Percentiles rank a stretch among this genome's conserved stretches.
These are phyloP conservation scores for Colletotrichum sp. DNA, from an alignment of 2,329 filamentous ascomycete species.

Conservation along the genomic window DNA sequence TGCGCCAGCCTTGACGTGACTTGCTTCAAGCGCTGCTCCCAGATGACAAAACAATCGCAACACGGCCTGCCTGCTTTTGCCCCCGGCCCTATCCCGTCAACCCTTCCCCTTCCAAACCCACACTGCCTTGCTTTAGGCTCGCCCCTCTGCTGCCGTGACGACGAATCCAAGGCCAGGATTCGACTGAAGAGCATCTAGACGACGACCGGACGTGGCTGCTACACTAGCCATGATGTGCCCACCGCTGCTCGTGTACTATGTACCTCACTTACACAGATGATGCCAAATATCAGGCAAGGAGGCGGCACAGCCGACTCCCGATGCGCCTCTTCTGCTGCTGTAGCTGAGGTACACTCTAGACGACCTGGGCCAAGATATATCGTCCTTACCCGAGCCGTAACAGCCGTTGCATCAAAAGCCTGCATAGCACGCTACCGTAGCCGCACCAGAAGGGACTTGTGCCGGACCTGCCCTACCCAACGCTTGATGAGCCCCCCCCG, in stretches of 20 bases:
- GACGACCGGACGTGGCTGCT: not conserved
- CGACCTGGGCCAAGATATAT: not conserved
- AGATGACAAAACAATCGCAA: not conserved
- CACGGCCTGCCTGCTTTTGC: not conserved
- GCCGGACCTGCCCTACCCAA: not conserved
- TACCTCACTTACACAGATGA: not conserved
- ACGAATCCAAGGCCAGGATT: not conserved
- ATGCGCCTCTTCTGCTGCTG: not conserved
- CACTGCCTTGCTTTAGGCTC: not conserved
- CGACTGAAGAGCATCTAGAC: not conserved
- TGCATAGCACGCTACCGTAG: not conserved
- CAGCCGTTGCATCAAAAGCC: not conserved
- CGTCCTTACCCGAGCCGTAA: not conserved
- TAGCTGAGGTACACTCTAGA: not conserved
- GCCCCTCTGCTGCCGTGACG: not conserved
- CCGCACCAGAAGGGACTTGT: not conserved
- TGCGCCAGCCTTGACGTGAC: slow-evolving; percentile 14
- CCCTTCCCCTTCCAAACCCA: not conserved
- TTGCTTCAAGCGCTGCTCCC: not conserved
- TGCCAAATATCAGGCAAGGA: not conserved
- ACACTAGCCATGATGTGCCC: not conserved
- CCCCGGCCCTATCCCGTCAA: not conserved
- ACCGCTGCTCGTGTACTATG: not conserved
- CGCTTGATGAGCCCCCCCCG: not conserved
- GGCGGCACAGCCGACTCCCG: not conserved